These are phyloP conservation scores for Glutinoglossum americanum DNA, from an alignment of 495 filamentous ascomycete species.

Conservation along the genomic window DNA sequence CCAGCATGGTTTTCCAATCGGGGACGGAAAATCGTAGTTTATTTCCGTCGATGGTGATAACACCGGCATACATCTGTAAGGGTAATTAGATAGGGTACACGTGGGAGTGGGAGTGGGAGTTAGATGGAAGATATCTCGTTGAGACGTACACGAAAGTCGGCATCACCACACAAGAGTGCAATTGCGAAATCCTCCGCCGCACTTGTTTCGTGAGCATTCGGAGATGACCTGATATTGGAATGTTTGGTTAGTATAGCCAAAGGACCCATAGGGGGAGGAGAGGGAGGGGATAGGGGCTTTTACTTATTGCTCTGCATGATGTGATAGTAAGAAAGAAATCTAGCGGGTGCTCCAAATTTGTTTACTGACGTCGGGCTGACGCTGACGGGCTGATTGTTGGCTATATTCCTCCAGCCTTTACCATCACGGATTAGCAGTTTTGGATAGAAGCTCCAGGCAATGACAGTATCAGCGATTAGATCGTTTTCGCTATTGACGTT, in stretches of 20 bases:
- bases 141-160: slow-evolving; percentile 44
- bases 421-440: slow-evolving; percentile 73
- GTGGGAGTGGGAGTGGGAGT: not conserved
- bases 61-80: slow-evolving; percentile 54
- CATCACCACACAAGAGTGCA: slow-evolving; percentile 68
- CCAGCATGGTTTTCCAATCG: slow-evolving; percentile 84
- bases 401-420: slow-evolving; percentile 73
- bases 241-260: not conserved
- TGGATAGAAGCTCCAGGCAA: slow-evolving; percentile 87
- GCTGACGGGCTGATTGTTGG: slow-evolving; percentile 72
- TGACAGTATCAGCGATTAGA: slow-evolving; percentile 48
- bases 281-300: slow-evolving; percentile 8
- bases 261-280: not conserved
- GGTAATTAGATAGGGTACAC: slow-evolving; percentile 5
- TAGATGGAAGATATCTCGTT: not conserved
- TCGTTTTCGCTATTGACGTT: slow-evolving; percentile 62
- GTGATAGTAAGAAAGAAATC: slow-evolving; percentile 80
- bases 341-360: slow-evolving; percentile 40
- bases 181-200: slow-evolving; percentile 63
- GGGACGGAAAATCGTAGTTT: slow-evolving; percentile 63
- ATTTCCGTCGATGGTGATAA: slow-evolving; percentile 68
- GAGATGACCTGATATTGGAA: slow-evolving; percentile 24
- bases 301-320: slow-evolving; percentile 77
- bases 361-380: slow-evolving; percentile 76
- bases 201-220: slow-evolving; percentile 80